Base-by-base conservation (phyloP, 441 rosid species). In the Eugenia klotzschiana region DNA sequence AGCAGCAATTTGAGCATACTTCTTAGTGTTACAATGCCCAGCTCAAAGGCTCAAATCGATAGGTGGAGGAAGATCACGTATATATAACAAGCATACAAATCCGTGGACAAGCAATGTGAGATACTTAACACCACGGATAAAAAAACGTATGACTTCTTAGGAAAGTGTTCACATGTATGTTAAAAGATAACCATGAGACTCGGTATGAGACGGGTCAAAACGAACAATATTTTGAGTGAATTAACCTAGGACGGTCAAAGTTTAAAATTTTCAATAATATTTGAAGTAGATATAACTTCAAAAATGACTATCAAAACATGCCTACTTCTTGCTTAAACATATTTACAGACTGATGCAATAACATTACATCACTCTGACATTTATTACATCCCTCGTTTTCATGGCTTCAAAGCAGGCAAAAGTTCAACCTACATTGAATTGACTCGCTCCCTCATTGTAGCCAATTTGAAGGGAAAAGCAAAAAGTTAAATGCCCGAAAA, bases 221-320 rank as follows among this genome's bases (percentile, higher is more conserved):
- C 1, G 0, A 4, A 60, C 41, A 60, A 29, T 29, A 29, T 8
- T 12, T 29, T 0, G 2, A 60, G 22, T 60, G 40, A 60, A 4
- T 27, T 64, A 27, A 15, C 27, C 5, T 3, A 7, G 9, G 22
- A 18, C 5, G 14, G 2, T 13, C 51, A 49, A 49, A 49, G 51
- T 12, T 18, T 18, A 51, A 51, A 51, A 3, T 51, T 51, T 51
- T 18, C 22, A 51, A 51, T 51, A 51, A 51, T 6, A 4, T 6
- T 51, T 6, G 7, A 16, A 18, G 23, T 51, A 23, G 5, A n/a
- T n/a, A n/a, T n/a, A n/a, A n/a, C n/a, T 26, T 58, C 0, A 1
- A 60, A 29, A 29, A 60, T 8, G 23, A 8, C 5, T 0, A 11
- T 29, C 73, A 4, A 60, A 33, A 8, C 4, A 60, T 13, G n/a